Base-by-base conservation (phyloP, 495 filamentous ascomycete species). In the Aspergillus kassunensis region DNA sequence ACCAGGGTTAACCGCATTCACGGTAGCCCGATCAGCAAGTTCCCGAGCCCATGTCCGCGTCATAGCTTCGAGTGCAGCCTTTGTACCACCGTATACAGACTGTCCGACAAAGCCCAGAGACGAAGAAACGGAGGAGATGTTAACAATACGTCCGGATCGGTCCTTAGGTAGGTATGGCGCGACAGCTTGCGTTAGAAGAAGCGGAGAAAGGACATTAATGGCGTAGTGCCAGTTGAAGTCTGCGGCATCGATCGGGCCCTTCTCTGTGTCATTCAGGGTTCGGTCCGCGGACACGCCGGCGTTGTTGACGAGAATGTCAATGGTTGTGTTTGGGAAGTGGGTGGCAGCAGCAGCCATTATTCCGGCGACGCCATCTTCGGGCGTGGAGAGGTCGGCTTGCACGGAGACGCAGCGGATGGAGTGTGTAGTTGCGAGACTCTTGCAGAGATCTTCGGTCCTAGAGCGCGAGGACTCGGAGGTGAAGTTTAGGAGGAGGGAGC, bases 261-360 rank as follows among this genome's bases (percentile, higher is more conserved):
- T 64, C 0, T 65, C 79, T 43, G 83, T 58, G 45, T 83, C 73
- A 48, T 83, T 78, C 6, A 96, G 60, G 24, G 64, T 64, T 11
- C 77, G 67, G 67, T 91, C 86, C 23, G 60, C 62, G 2, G 82
- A 75, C 8, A 92, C 67, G 49, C 84, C 91, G 36, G 91, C 90
- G 65, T 95, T 95, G 78, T 96, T 95, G 73, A 96, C 73, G 21
- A 95, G 68, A 57, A 96, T 89, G 65, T 96, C 89, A 68, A 96
- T 81, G 66, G 66, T 9, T n/a, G 24, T 24, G 63, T 68, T 40
- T 70, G 65, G 30, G 75, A 84, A 84, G 49, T 80, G 69, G 52
- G 77, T 65, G 36, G 79, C 70, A 0, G 77, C 77, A 0, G 71
- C 62, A 0, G 44, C 34, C 25, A 76, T 33, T 49, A 76, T 76